A percentile compares a stretch with the other conserved stretches of the same genome.
phyloP scores from a whole-genome alignment of 441 rosid genomes.

The Adansonia madagascariensis region DNA sequence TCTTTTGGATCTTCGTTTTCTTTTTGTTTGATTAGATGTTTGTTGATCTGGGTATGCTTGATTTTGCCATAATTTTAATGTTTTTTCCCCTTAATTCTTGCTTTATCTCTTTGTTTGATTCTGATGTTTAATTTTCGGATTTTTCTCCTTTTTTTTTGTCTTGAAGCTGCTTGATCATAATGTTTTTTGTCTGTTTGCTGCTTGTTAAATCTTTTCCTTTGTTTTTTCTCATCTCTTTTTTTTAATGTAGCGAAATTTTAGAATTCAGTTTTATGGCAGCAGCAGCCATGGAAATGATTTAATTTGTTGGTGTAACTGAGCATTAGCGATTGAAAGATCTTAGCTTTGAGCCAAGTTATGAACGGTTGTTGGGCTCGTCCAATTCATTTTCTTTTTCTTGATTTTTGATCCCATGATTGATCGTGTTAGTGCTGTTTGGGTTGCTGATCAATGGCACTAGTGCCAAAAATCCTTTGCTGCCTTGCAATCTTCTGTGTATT shows the following conservation, averaged over 20 bases:
- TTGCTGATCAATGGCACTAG: slow-evolving; percentile 23
- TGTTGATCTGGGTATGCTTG: slow-evolving; percentile 34
- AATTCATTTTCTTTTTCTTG: background rate
- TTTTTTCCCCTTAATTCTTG: slow-evolving; percentile 27
- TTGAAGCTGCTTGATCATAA: slow-evolving; percentile 18
- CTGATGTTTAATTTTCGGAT: slow-evolving; percentile 1
- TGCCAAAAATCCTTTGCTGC: slow-evolving; percentile 9
- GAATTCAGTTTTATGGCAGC: slow-evolving; percentile 9
- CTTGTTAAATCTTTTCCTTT: background rate
- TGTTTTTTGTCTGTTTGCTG: slow-evolving; percentile 19
- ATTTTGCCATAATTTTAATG: slow-evolving; percentile 26
- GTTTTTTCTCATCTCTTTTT: background rate
- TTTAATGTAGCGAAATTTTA: background rate
- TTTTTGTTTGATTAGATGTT: slow-evolving; percentile 18
- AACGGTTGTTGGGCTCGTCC: slow-evolving; percentile 11
- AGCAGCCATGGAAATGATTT: slow-evolving; percentile 23
- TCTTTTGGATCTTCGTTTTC: slow-evolving; percentile 34
- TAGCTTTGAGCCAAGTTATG: background rate
- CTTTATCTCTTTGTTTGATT: slow-evolving; percentile 34
- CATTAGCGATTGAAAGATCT: slow-evolving; percentile 11
- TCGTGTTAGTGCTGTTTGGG: slow-evolving; percentile 21
- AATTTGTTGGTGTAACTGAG: slow-evolving; percentile 3
- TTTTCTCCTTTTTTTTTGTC: slow-evolving; percentile 17
- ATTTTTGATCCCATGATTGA: slow-evolving; percentile 16
- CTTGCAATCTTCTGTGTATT: slow-evolving; percentile 23